A percentile compares a stretch with the other conserved stretches of the same genome.
phyloP scores from a whole-genome alignment of 345 rosid genomes.

The Dovyalis caffra region DNA sequence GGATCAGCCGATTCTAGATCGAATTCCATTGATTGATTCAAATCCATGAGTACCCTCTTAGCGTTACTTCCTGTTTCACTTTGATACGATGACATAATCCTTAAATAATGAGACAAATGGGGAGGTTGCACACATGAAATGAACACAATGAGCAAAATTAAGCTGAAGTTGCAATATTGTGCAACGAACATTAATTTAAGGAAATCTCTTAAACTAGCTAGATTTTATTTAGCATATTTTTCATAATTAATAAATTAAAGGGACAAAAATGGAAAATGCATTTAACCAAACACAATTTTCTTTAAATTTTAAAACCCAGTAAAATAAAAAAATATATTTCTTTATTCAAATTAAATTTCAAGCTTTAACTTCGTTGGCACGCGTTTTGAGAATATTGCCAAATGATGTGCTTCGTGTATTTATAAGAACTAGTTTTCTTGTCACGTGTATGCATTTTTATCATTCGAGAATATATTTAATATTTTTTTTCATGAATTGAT shows the following conservation, averaged over 20 bases:
- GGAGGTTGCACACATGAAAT: too few relatives aligned
- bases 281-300: too few relatives aligned
- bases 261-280: too few relatives aligned
- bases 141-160: not conserved
- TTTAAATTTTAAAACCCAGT: too few relatives aligned
- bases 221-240: not conserved
- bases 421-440: not conserved
- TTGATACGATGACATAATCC: not conserved
- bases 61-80: not conserved
- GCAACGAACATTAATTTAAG: not conserved
- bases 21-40: conserved; percentile 23
- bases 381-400: not conserved
- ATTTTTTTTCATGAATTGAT: too few relatives aligned
- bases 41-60: conserved; percentile 17
- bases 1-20: conserved; percentile 4
- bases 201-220: not conserved
- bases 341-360: too few relatives aligned
- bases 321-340: too few relatives aligned
- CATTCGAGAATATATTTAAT: too few relatives aligned
- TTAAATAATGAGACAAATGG: not conserved
- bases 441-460: too few relatives aligned
- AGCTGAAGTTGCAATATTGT: not conserved
- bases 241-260: not conserved
- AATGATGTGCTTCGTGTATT: not conserved
- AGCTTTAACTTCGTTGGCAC: too few relatives aligned